A percentile compares a stretch with the other conserved stretches of the same genome.
Conservation (phyloP, 441 rosid species). For the Adansonia rubrostipa region DNA sequence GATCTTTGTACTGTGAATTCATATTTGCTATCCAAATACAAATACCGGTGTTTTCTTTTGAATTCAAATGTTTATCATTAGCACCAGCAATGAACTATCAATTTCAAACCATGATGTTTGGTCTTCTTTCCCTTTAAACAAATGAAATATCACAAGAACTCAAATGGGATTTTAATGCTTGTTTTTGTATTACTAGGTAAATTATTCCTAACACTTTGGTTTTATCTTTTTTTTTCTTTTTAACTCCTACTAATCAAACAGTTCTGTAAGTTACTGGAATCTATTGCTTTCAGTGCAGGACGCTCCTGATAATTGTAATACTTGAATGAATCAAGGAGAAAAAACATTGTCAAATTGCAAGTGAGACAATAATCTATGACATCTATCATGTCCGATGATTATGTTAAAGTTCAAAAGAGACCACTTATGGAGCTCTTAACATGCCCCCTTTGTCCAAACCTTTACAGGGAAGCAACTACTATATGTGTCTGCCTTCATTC, state of each 20-base stretch:
- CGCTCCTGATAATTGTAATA: background rate
- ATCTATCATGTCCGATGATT: constrained; percentile 27
- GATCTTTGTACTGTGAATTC: background rate
- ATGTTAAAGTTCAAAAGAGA: constrained; percentile 24
- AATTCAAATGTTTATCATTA: background rate
- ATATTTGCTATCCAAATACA: background rate
- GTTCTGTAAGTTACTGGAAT: background rate
- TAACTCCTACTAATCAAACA: background rate
- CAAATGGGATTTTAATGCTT: background rate
- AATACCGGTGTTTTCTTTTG: background rate
- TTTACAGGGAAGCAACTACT: constrained; percentile 27
- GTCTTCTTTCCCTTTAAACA: background rate
- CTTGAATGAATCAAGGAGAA: constrained; percentile 8
- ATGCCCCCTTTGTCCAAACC: constrained; percentile 24
- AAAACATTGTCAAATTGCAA: background rate
- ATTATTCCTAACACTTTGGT: background rate
- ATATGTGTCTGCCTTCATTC: constrained; percentile 28
- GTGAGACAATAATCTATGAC: constrained; percentile 1
- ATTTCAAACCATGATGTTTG: background rate
- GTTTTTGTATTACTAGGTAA: background rate
- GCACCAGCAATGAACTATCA: constrained; percentile 3
- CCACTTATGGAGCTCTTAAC: constrained; percentile 24
- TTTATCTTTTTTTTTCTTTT: background rate
- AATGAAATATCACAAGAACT: background rate
- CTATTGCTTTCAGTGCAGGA: constrained; percentile 14